phyloP scores from a whole-genome alignment of 2,329 filamentous ascomycete species.

The Ustulina deusta region DNA sequence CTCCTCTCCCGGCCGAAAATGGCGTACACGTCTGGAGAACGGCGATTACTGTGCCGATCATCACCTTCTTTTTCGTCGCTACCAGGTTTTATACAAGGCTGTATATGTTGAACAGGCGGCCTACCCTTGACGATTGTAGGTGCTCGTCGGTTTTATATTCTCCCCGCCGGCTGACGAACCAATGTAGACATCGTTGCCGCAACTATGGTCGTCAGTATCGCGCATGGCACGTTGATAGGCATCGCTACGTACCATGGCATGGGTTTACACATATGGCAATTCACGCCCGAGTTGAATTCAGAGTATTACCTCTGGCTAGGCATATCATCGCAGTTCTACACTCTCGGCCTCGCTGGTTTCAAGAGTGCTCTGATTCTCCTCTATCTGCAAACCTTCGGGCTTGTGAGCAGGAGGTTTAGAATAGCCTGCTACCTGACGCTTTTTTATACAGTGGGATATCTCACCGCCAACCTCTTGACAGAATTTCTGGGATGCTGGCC shows the following conservation, averaged over 20 bases:
- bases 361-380: conserved; percentile 48
- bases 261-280: conserved; percentile 51
- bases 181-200: conserved; percentile 45
- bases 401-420: conserved; percentile 46
- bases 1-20: conserved; percentile 46
- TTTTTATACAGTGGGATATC: conserved; percentile 63
- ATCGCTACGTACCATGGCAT: conserved; percentile 49
- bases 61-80: conserved; percentile 47
- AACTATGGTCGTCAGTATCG: conserved; percentile 47
- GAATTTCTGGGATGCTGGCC: conserved; percentile 50
- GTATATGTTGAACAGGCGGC: conserved; percentile 39
- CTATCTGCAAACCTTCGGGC: conserved; percentile 49
- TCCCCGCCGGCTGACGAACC: background rate
- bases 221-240: conserved; percentile 47
- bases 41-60: conserved; percentile 47
- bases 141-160: background rate
- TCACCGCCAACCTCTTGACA: conserved; percentile 68
- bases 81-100: conserved; percentile 48
- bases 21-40: conserved; percentile 48
- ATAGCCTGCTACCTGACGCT: conserved; percentile 48
- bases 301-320: conserved; percentile 51
- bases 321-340: conserved; percentile 50
- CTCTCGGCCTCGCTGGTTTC: conserved; percentile 48
- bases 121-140: conserved; percentile 48
- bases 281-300: conserved; percentile 47